These are phyloP conservation scores for Raddia guianensis DNA, from an alignment of 176 grass and related monocot species.

Conservation along the genomic window DNA sequence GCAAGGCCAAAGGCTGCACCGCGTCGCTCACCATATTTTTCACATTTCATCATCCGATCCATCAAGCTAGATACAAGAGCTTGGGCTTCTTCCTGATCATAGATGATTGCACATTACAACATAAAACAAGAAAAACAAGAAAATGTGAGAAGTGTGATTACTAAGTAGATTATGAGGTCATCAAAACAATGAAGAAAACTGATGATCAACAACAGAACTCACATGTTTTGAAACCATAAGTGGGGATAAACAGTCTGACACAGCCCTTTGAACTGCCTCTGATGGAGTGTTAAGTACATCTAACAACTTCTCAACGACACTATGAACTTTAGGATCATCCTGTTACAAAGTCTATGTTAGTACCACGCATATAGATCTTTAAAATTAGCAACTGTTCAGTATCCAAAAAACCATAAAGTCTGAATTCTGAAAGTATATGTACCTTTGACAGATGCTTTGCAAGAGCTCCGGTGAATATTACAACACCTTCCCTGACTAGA, in stretches of 20 bases:
- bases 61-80: slow-evolving; percentile 76
- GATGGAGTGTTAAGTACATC: slow-evolving; percentile 96
- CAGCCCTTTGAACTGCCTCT: slow-evolving; percentile 92
- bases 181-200: slow-evolving; percentile 20
- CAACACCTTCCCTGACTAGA: slow-evolving; percentile 97
- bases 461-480: slow-evolving; percentile 97
- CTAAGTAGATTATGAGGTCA: slow-evolving; percentile 9
- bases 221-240: slow-evolving; percentile 93
- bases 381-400: slow-evolving; percentile 30
- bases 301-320: slow-evolving; percentile 94
- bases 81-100: slow-evolving; percentile 80
- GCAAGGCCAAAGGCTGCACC: slow-evolving; percentile 98
- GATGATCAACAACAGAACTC: slow-evolving; percentile 28
- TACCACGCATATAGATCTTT: slow-evolving; percentile 12
- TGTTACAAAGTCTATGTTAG: slow-evolving; percentile 48
- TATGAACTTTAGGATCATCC: slow-evolving; percentile 99
- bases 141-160: neutral
- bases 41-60: slow-evolving; percentile 89
- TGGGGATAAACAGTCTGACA: slow-evolving; percentile 93
- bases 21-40: slow-evolving; percentile 91
- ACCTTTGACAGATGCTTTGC: slow-evolving; percentile 99
- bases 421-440: slow-evolving; percentile 30
- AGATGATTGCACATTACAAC: slow-evolving; percentile 28
- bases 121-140: slow-evolving; percentile 19
- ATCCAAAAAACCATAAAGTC: slow-evolving; percentile 25